These are phyloP conservation scores for Penicillium nordicum DNA, from an alignment of 2,329 filamentous ascomycete genomes.

Conservation along the genomic window DNA sequence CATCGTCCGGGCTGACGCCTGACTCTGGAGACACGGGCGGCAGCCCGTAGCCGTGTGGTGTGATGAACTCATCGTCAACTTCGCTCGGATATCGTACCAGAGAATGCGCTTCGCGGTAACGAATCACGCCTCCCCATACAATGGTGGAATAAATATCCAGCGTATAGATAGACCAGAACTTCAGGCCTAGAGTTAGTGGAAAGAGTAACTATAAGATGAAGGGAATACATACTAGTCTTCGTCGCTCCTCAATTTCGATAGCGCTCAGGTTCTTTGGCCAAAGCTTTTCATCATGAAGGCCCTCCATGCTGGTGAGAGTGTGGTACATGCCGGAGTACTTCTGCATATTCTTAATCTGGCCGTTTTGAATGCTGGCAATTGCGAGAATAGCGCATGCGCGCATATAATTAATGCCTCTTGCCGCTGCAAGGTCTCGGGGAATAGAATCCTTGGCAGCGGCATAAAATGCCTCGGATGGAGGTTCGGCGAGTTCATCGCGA, in stretches of 20 bases:
- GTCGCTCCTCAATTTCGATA: constrained; percentile 50
- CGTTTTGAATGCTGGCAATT: constrained; percentile 52
- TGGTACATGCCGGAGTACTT: constrained; percentile 52
- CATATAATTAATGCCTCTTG: constrained; percentile 38
- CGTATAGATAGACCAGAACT: constrained; percentile 58
- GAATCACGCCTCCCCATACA: constrained; percentile 50
- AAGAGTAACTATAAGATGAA: background rate
- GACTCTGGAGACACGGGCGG: constrained; percentile 19
- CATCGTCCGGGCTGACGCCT: constrained; percentile 10
- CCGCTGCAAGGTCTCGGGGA: constrained; percentile 35
- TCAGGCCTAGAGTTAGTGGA: constrained; percentile 5
- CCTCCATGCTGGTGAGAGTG: constrained; percentile 48
- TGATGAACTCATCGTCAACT: constrained; percentile 47
- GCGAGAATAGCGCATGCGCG: constrained; percentile 49
- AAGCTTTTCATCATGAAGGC: constrained; percentile 52
- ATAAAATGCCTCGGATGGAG: constrained; percentile 45
- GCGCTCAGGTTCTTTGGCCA: constrained; percentile 49
- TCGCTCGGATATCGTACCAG: constrained; percentile 50
- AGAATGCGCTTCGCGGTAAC: constrained; percentile 46
- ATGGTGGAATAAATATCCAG: constrained; percentile 55
- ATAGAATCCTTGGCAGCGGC: constrained; percentile 43
- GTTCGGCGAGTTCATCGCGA: constrained; percentile 28
- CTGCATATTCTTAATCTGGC: constrained; percentile 50
- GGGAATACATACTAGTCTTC: constrained; percentile 42
- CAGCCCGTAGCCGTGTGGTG: constrained; percentile 25